Evolutionary conservation across 495 filamentous ascomycete species (phyloP), one percentile per base, ranked within the genome.

Genomic region (Collariella sp.): DNA sequence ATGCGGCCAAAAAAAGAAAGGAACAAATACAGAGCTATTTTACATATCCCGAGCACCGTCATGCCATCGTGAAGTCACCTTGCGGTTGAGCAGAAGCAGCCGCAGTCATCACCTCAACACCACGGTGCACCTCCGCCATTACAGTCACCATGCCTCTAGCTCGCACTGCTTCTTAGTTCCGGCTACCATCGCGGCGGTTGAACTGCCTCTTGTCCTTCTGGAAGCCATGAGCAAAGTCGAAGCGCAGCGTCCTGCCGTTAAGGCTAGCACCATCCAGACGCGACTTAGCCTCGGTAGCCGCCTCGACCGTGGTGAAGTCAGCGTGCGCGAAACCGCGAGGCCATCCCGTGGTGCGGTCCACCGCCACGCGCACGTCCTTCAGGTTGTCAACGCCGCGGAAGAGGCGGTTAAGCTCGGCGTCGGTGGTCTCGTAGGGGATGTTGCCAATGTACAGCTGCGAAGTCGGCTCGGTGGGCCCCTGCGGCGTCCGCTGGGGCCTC

Each of bases 291-390:
- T 63, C 67, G 40, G 67, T 54, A 11, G 91, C 89, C 38, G 77
- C 79, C 50, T 78, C 69, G 11, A 84, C 58, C 62, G 87, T 80
- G 18, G 75, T 52, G 65, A 98, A 98, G 62, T 96, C 91, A 19
- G 83, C 87, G 65, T 97, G 93, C 10, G 84, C 86, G 63, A 95
- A 98, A 43, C 93, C 93, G 59, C 88, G 80, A 16, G 87, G 88
- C 68, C 88, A 83, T 13, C 93, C 91, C 5, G 90, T 91, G 22
- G 84, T 79, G 49, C 89, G 80, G 69, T 98, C 93, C 57, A 96
- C 86, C 35, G 93, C 86, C 31, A 98, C 83, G 42, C 93, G 82
- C 31, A 98, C 83, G 60, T 96, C 91, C 51, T 78, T 68, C 20
- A 93, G 77, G 64, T 87, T 85, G 31, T 74, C 69, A 38, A 96